Conservation (phyloP, 768 basidiomycete species). For the Russula earlei region DNA sequence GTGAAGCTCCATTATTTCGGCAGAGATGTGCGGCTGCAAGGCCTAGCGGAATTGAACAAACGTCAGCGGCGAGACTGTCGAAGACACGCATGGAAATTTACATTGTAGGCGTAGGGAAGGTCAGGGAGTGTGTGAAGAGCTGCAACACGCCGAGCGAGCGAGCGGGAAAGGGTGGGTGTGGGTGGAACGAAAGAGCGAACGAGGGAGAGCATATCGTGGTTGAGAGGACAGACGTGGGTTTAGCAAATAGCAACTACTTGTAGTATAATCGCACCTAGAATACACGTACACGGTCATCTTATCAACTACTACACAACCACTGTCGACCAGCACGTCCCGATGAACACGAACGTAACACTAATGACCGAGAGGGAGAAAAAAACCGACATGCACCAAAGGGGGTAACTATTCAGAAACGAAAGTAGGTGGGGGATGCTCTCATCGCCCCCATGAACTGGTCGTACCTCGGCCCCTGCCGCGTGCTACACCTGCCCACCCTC, state of each 20-base stretch:
- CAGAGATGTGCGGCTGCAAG: constrained; percentile 86
- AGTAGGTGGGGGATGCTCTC: not conserved
- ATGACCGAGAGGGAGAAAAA: not conserved
- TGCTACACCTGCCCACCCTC: constrained; percentile 9
- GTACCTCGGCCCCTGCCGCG: constrained; percentile 16
- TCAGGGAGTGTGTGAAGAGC: constrained; percentile 65
- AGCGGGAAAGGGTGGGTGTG: constrained; percentile 25
- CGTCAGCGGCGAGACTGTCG: not conserved
- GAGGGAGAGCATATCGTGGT: not conserved
- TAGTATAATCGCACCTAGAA: not conserved
- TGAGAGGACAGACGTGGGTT: not conserved
- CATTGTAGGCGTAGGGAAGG: constrained; percentile 75
- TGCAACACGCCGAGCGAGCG: constrained; percentile 34
- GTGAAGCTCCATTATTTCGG: constrained; percentile 90
- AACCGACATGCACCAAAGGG: not conserved
- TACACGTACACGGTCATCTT: constrained; percentile 8
- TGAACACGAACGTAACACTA: not conserved
- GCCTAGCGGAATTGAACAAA: constrained; percentile 37
- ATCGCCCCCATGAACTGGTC: constrained; percentile 17
- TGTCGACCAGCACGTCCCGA: not conserved
- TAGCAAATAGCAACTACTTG: no score
- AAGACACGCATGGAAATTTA: constrained; percentile 25
- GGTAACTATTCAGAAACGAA: constrained; percentile 1
- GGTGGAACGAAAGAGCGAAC: not conserved
- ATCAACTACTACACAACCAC: constrained; percentile 6